phyloP scores from a whole-genome alignment of 495 filamentous ascomycete species.

The Parachaetomium inaequale region DNA sequence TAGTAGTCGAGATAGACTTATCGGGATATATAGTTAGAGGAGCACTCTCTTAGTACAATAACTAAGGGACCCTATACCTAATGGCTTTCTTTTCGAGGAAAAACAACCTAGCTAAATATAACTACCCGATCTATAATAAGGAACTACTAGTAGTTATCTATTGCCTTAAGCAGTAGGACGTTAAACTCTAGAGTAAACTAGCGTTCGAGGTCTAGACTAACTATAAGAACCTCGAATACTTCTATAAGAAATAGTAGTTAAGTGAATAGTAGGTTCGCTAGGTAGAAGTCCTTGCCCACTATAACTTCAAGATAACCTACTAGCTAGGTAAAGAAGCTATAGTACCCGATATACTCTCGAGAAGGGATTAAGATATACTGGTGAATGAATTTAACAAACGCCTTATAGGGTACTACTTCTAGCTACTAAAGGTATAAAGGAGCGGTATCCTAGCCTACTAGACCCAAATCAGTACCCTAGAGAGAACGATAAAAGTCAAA shows the following conservation, averaged over 20 bases:
- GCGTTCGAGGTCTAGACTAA: not conserved
- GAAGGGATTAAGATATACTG: not conserved
- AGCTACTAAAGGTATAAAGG: not conserved
- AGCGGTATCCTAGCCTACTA: too few relatives aligned
- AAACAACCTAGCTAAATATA: not conserved
- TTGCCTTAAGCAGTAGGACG: not conserved
- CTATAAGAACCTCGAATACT: constrained; percentile 1
- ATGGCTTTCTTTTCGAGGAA: not conserved
- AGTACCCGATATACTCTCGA: not conserved
- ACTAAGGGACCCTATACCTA: not conserved
- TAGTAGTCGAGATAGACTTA: not conserved
- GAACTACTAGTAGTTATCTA: constrained; percentile 1
- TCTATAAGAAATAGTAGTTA: not conserved
- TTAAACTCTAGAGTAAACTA: not conserved
- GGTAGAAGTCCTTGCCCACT: not conserved
- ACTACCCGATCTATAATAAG: constrained; percentile 9
- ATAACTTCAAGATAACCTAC: not conserved
- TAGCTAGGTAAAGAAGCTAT: not conserved
- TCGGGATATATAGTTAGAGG: not conserved
- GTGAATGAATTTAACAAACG: not conserved
- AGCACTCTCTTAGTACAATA: not conserved
- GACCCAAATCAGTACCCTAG: too few relatives aligned
- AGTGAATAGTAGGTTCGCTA: not conserved
- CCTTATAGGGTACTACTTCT: not conserved
- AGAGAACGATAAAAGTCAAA: too few relatives aligned